Evolutionary conservation across 345 rosid genomes (phyloP).

Genomic region (Leavenworthia alabamica): DNA sequence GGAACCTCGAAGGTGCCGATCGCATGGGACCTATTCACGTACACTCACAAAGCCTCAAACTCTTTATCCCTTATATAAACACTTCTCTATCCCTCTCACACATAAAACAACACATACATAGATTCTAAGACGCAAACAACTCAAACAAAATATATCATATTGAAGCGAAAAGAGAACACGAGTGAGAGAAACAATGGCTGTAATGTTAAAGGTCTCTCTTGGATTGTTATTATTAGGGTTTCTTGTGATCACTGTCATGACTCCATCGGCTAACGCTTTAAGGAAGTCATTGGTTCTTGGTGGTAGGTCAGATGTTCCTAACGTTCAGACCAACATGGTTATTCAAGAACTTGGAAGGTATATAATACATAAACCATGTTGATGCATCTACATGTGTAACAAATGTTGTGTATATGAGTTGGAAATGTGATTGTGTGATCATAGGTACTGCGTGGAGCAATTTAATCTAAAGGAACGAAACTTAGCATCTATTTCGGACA

Average conservation of each 20-base stretch:
- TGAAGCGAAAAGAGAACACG: too few relatives aligned
- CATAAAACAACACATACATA: background rate
- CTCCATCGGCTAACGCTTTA: conserved; percentile 14
- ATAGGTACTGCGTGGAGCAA: conserved; percentile 53
- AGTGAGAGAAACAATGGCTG: background rate
- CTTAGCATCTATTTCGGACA: conserved; percentile 7
- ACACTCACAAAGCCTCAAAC: conserved; percentile 21
- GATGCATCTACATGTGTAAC: too few relatives aligned
- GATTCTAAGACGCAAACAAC: background rate
- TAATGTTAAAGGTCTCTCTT: conserved; percentile 15
- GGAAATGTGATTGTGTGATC: background rate
- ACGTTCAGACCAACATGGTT: conserved; percentile 43
- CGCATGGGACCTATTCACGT: conserved; percentile 30
- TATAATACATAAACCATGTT: too few relatives aligned
- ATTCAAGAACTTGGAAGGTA: conserved; percentile 77
- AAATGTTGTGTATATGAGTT: too few relatives aligned
- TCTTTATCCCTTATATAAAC: conserved; percentile 12
- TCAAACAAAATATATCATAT: too few relatives aligned
- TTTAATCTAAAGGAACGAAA: conserved; percentile 38
- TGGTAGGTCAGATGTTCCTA: conserved; percentile 37
- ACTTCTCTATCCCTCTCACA: background rate
- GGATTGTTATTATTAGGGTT: conserved; percentile 17
- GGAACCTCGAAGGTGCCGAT: conserved; percentile 30
- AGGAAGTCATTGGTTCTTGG: conserved; percentile 43
- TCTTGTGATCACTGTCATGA: conserved; percentile 14